A percentile compares a stretch with the other conserved stretches of the same genome.
phyloP scores from a whole-genome alignment of 371 early-diverging fungal species.

The Coemansia sp. region DNA sequence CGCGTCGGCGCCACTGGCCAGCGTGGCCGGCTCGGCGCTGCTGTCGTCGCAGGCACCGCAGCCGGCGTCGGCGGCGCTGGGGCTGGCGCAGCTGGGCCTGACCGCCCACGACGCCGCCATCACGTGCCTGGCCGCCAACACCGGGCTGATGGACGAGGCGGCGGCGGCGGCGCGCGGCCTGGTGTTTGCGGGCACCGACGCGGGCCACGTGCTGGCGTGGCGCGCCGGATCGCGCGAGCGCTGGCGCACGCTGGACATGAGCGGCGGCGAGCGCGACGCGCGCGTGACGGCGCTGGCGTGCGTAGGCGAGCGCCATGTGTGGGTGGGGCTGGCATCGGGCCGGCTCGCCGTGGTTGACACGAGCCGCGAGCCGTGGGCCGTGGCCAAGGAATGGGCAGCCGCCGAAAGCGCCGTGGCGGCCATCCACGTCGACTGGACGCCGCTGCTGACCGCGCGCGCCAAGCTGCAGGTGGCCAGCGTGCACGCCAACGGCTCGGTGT shows the following conservation, averaged over 20 bases:
- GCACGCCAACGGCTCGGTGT: slow-evolving; percentile 42
- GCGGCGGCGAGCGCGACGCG: slow-evolving; percentile 27
- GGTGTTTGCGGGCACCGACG: slow-evolving; percentile 43
- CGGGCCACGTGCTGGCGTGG: slow-evolving; percentile 40
- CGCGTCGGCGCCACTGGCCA: slow-evolving; percentile 14
- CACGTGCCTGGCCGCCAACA: slow-evolving; percentile 39
- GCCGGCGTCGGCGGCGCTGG: slow-evolving; percentile 3
- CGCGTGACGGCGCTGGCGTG: slow-evolving; percentile 42
- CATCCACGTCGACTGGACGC: slow-evolving; percentile 48
- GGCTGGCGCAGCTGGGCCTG: slow-evolving; percentile 22
- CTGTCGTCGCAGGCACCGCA: slow-evolving; percentile 19
- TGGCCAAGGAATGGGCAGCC: slow-evolving; percentile 43
- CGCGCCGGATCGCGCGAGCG: slow-evolving; percentile 29
- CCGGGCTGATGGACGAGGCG: slow-evolving; percentile 22
- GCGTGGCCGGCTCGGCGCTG: slow-evolving; percentile 22
- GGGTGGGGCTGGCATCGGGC: slow-evolving; percentile 43
- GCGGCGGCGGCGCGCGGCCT: slow-evolving; percentile 20
- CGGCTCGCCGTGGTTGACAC: slow-evolving; percentile 29
- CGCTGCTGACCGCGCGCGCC: slow-evolving; percentile 40
- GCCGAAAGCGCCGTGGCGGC: slow-evolving; percentile 23
- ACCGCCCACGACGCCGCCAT: slow-evolving; percentile 32
- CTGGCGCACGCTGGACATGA: slow-evolving; percentile 42
- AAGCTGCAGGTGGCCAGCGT: slow-evolving; percentile 48
- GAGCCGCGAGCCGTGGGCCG: slow-evolving; percentile 25
- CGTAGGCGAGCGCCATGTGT: slow-evolving; percentile 33